phyloP scores from a whole-genome alignment of 768 basidiomycete species.

The Tremella fuciformis region DNA sequence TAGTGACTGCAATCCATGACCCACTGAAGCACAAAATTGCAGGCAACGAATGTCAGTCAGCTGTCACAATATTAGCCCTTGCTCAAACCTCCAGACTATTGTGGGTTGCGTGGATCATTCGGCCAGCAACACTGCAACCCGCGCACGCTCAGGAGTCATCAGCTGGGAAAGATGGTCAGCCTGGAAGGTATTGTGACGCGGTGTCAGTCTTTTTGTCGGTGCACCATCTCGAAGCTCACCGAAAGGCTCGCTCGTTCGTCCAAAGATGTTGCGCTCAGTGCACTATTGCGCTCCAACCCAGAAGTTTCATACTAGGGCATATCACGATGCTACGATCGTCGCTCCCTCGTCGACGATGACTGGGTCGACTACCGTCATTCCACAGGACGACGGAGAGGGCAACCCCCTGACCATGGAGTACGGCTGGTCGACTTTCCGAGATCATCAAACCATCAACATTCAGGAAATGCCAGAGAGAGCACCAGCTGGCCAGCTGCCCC shows the following conservation, averaged over 20 bases:
- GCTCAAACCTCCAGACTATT: slow-evolving; percentile 56
- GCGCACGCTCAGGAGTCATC: slow-evolving; percentile 76
- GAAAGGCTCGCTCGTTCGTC: slow-evolving; percentile 82
- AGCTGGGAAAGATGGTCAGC: slow-evolving; percentile 94
- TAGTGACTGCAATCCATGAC: slow-evolving; percentile 73
- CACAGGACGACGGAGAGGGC: slow-evolving; percentile 88
- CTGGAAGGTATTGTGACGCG: slow-evolving; percentile 97
- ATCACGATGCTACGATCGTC: slow-evolving; percentile 78
- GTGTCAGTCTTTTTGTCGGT: slow-evolving; percentile 55
- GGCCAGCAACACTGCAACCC: slow-evolving; percentile 98
- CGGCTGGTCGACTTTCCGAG: slow-evolving; percentile 84
- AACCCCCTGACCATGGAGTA: slow-evolving; percentile 84
- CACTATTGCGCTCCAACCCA: slow-evolving; percentile 89
- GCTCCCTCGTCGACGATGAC: slow-evolving; percentile 69
- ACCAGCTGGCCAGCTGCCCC: slow-evolving; percentile 91
- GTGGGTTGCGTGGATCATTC: slow-evolving; percentile 93
- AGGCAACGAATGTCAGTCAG: slow-evolving; percentile 62
- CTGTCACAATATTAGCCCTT: not conserved
- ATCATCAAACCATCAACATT: slow-evolving; percentile 95
- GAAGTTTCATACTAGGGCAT: slow-evolving; percentile 79
- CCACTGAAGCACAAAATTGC: slow-evolving; percentile 75
- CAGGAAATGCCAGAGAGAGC: slow-evolving; percentile 99
- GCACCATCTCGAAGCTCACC: not conserved
- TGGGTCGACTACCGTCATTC: slow-evolving; percentile 65
- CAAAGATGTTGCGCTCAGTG: slow-evolving; percentile 95